Evolutionary conservation across 192 early-diverging fungal species (phyloP).

Genomic region (Umbelopsis ramanniana): DNA sequence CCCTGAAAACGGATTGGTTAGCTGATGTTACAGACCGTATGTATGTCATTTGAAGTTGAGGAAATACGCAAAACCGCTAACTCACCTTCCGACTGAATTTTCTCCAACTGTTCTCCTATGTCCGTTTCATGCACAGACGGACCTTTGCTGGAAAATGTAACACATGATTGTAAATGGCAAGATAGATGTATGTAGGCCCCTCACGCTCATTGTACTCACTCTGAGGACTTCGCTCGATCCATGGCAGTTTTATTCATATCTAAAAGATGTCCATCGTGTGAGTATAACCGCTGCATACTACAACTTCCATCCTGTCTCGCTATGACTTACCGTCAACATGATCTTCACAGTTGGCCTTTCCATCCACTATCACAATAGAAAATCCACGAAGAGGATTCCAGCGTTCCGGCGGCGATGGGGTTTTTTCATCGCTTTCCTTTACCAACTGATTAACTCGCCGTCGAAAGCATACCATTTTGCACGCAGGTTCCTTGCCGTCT

Average conservation of each 20-base stretch:
- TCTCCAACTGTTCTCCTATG: slow-evolving; percentile 35
- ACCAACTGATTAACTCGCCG: slow-evolving; percentile 19
- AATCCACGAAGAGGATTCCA: slow-evolving; percentile 45
- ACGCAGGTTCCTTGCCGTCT: slow-evolving; percentile 25
- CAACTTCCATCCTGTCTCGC: neutral
- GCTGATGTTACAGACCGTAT: neutral
- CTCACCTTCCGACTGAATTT: slow-evolving; percentile 34
- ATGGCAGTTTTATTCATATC: slow-evolving; percentile 26
- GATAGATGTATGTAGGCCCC: neutral
- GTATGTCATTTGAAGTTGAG: neutral
- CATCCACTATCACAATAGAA: slow-evolving; percentile 34
- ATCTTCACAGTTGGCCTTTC: slow-evolving; percentile 26
- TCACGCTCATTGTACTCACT: neutral
- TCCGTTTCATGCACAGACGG: slow-evolving; percentile 41
- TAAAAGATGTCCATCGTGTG: neutral
- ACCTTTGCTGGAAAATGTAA: neutral
- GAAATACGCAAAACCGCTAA: too few relatives aligned
- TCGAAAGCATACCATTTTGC: slow-evolving; percentile 46
- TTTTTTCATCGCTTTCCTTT: neutral
- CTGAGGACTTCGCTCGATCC: neutral
- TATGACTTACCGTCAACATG: slow-evolving; percentile 33
- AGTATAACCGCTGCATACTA: too few relatives aligned
- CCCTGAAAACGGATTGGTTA: slow-evolving; percentile 23
- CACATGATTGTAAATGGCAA: neutral
- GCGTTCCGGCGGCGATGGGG: neutral